Conservation (phyloP, 352 stramenopile genomes). For the Globisporangium takayamanum region DNA sequence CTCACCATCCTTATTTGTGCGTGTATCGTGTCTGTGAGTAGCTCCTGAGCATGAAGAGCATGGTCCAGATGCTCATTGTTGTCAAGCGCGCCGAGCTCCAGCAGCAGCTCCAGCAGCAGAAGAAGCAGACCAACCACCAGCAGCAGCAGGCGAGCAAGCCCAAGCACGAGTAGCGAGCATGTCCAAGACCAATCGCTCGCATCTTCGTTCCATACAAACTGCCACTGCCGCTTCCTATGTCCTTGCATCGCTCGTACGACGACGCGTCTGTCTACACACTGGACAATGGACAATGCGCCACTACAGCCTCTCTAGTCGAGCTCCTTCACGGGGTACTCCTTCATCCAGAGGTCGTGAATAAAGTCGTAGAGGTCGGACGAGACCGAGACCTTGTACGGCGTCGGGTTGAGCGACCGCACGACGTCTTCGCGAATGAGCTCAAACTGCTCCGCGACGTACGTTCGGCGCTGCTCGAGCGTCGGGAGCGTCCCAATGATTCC, state of each 20-base stretch:
- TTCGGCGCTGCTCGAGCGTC: conserved; percentile 68
- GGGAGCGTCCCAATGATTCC: conserved; percentile 60
- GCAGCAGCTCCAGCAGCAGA: conserved; percentile 34
- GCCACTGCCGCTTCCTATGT: neutral
- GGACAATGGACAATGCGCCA: neutral
- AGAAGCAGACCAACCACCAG: conserved; percentile 1
- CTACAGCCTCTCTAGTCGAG: conserved; percentile 34
- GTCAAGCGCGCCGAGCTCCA: conserved; percentile 68
- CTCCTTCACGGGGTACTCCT: conserved; percentile 83
- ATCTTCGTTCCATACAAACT: neutral
- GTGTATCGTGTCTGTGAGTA: conserved; percentile 14
- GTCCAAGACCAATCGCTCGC: neutral
- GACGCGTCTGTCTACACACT: neutral
- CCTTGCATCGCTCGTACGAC: neutral
- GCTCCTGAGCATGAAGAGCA: conserved; percentile 73
- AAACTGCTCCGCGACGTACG: conserved; percentile 91
- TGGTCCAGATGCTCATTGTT: conserved; percentile 72
- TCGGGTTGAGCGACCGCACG: conserved; percentile 94
- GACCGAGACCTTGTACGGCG: conserved; percentile 93
- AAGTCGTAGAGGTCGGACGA: conserved; percentile 88
- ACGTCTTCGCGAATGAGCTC: conserved; percentile 92
- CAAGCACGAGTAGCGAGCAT: conserved; percentile 27
- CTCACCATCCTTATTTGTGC: neutral
- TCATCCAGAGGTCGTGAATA: conserved; percentile 96
- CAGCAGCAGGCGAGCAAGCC: conserved; percentile 27